phyloP scores from a whole-genome alignment of 2,329 filamentous ascomycete species.

The Cryphonectria radicalis region DNA sequence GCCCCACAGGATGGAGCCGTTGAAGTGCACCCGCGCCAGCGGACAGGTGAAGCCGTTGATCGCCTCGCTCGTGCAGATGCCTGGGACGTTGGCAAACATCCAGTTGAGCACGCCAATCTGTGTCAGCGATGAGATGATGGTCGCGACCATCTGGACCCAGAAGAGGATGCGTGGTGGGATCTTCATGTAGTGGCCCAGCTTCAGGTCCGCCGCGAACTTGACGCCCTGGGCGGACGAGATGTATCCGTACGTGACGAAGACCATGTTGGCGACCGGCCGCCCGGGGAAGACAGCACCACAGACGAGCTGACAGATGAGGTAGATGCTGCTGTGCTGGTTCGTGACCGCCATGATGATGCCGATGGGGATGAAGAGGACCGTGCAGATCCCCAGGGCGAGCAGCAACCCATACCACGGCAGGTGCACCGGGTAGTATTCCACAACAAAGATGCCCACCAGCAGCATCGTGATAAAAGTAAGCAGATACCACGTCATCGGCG shows the following conservation, averaged over 20 bases:
- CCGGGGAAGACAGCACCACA: slow-evolving; percentile 83
- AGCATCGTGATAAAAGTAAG: slow-evolving; percentile 76
- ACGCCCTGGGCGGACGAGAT: slow-evolving; percentile 88
- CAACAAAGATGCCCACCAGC: slow-evolving; percentile 78
- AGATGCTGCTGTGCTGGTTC: slow-evolving; percentile 86
- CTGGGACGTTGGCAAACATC: slow-evolving; percentile 80
- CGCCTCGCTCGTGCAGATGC: slow-evolving; percentile 78
- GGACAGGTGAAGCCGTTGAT: slow-evolving; percentile 88
- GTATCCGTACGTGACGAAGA: slow-evolving; percentile 90
- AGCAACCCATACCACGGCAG: slow-evolving; percentile 87
- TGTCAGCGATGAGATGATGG: slow-evolving; percentile 75
- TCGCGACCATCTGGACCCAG: slow-evolving; percentile 76
- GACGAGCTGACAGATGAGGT: slow-evolving; percentile 83
- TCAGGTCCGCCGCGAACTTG: slow-evolving; percentile 86
- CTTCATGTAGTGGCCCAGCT: slow-evolving; percentile 88
- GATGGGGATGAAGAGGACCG: slow-evolving; percentile 84
- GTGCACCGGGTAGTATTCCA: slow-evolving; percentile 83
- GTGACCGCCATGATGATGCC: slow-evolving; percentile 94
- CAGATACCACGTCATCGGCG: slow-evolving; percentile 81
- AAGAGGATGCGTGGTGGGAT: slow-evolving; percentile 81
- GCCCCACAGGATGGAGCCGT: slow-evolving; percentile 87
- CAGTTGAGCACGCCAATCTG: slow-evolving; percentile 87
- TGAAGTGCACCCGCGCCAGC: slow-evolving; percentile 86
- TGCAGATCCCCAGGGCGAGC: slow-evolving; percentile 76
- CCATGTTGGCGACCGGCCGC: slow-evolving; percentile 88